Evolutionary conservation across 306 rosid species (phyloP), one percentile per base, ranked within the genome.

Genomic region (Dryas alaskensis): DNA sequence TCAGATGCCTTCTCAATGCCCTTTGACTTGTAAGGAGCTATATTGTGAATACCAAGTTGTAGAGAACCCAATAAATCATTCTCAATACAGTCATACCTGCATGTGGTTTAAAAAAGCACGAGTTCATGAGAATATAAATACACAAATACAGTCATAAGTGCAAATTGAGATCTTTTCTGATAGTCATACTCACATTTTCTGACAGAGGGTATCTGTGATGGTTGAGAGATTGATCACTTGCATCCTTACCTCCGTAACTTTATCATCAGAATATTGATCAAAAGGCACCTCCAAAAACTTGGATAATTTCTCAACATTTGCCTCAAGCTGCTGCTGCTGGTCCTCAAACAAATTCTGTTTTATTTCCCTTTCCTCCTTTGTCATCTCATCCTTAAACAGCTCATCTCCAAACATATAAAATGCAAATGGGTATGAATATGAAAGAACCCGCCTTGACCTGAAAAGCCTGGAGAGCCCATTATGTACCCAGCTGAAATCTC

Each of bases 281-380:
- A 95, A 95, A 48, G 89, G 96, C 65, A 87, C 93, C 88, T 90
- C 99, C 67, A 92, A 76, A 73, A 81, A 76, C 84, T 87, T 88
- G 19, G 99, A 95, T 63, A 95, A 87, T 78, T 79, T 92, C 89
- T 95, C 97, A 69, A 95, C 92, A 84, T 92, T 95, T 79, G 59
- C 87, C 83, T 95, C 99, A 58, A 95, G 95, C 75, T 92, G 99
- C 80, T 95, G 99, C 79, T 95, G 99, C 81, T 95, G 99, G 81
- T 90, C 98, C 86, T 95, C 99, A 80, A 95, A 95, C 74, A 95
- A 88, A 83, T 92, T 86, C 80, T 89, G 92, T 74, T 90, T 95
- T 58, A 90, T 90, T 78, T 87, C 92, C 73, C 89, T 86, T 76
- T 87, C 87, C 67, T 83, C 81, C 12, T 76, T 79, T 53, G 88